Percentiles rank a stretch among this genome's conserved stretches.
Evolutionary conservation across 768 basidiomycete genomes (phyloP).

Genomic region (Psilocybe subaeruginosa): DNA sequence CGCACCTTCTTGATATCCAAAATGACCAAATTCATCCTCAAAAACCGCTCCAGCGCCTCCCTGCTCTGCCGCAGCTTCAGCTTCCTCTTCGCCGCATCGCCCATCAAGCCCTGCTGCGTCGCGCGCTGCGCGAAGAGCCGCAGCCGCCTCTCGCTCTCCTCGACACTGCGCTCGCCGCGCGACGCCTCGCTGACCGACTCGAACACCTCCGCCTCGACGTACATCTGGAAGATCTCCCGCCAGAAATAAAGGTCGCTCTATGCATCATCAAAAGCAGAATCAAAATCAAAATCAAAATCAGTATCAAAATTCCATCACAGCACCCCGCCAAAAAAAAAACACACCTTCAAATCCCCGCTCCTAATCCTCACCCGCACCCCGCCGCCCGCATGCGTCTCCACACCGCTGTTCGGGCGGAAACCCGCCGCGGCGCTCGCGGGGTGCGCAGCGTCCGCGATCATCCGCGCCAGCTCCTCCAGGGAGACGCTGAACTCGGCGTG

Average conservation of each 20-base stretch:
- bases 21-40: slow-evolving; percentile 77
- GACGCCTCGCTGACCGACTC: slow-evolving; percentile 68
- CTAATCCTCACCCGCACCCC: slow-evolving; percentile 29
- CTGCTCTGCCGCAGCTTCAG: slow-evolving; percentile 61
- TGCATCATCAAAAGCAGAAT: background rate
- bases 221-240: slow-evolving; percentile 89
- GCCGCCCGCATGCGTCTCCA: slow-evolving; percentile 40
- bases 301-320: no score
- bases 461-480: slow-evolving; percentile 36
- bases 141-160: slow-evolving; percentile 72
- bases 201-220: slow-evolving; percentile 85
- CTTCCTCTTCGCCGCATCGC: slow-evolving; percentile 50
- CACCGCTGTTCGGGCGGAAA: slow-evolving; percentile 49
- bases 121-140: slow-evolving; percentile 65
- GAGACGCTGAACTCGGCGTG: slow-evolving; percentile 51
- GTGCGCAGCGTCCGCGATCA: slow-evolving; percentile 43
- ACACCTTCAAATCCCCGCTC: slow-evolving; percentile 27
- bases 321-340: background rate
- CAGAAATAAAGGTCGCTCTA: slow-evolving; percentile 81
- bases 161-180: slow-evolving; percentile 67
- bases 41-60: slow-evolving; percentile 67
- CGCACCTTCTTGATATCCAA: slow-evolving; percentile 83
- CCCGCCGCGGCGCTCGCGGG: slow-evolving; percentile 40
- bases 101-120: slow-evolving; percentile 51
- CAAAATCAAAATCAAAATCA: background rate